Percentiles rank a stretch among this genome's conserved stretches.
Conservation (phyloP, 2,329 filamentous ascomycete species). For the Fusarium domesticum region DNA sequence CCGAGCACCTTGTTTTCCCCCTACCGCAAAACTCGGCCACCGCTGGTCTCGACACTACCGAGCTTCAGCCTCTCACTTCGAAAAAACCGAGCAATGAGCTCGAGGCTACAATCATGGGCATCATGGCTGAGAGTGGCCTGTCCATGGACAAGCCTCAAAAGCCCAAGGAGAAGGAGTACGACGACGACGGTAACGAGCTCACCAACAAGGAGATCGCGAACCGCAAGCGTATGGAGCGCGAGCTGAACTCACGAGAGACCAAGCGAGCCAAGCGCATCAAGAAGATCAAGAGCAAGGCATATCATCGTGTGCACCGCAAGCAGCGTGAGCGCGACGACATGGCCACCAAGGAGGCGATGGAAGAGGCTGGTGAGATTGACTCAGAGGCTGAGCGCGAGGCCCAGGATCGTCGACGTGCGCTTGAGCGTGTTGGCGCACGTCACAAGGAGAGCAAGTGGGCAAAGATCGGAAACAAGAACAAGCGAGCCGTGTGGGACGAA, state of each 20-base stretch:
- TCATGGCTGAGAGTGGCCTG: slow-evolving; percentile 86
- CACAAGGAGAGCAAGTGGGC: slow-evolving; percentile 92
- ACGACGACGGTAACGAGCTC: slow-evolving; percentile 68
- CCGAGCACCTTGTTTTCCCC: slow-evolving; percentile 87
- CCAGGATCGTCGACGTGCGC: slow-evolving; percentile 70
- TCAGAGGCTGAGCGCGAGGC: slow-evolving; percentile 64
- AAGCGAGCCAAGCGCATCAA: slow-evolving; percentile 89
- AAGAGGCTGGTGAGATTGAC: slow-evolving; percentile 57
- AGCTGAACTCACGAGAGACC: slow-evolving; percentile 84
- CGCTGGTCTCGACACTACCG: slow-evolving; percentile 57
- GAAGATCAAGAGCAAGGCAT: slow-evolving; percentile 98
- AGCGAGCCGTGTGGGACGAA: slow-evolving; percentile 83
- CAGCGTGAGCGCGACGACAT: slow-evolving; percentile 56
- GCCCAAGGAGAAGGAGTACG: slow-evolving; percentile 58
- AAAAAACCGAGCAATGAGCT: slow-evolving; percentile 72
- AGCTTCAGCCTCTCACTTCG: slow-evolving; percentile 62
- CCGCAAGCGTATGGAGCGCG: slow-evolving; percentile 74
- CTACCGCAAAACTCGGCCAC: slow-evolving; percentile 68
- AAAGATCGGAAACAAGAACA: slow-evolving; percentile 75
- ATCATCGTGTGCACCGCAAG: slow-evolving; percentile 86
- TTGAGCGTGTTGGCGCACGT: slow-evolving; percentile 80
- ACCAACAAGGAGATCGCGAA: slow-evolving; percentile 68
- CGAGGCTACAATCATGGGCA: slow-evolving; percentile 80
- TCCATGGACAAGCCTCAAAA: slow-evolving; percentile 46
- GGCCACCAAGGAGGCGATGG: slow-evolving; percentile 50